Base-by-base conservation (phyloP, 164 flowering plant species). In the Tetrastigma voinierianum region DNA sequence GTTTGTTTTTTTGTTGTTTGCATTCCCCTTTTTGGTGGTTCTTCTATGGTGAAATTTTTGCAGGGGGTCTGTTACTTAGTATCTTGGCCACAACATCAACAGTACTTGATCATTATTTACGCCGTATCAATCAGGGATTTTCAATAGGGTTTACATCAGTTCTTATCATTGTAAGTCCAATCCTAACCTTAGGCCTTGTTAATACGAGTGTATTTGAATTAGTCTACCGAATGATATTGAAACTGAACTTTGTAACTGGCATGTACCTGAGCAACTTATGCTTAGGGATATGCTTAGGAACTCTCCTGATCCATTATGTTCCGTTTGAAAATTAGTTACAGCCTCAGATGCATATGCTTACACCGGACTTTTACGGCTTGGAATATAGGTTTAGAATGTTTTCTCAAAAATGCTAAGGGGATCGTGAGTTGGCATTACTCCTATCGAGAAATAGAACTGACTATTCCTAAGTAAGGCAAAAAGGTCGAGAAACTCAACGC, bases 101-200 rank as follows among this genome's bases (percentile, higher is more conserved):
- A 45, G 65, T 93, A 68, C 88, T 96, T 58, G 98, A 93, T 76
- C 96, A 87, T 74, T 80, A 91, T 77, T 80, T 96, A 73, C 85
- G 97, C n/a, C 71, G 83, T 49, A 81, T 87, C 57, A 96, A 96
- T 74, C 87, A 83, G 46, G 97, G 98, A 25, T 88, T 84, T 72
- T 74, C 97, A 55, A 88, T 96, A 68, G 98, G 99, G 23, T 90
- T 93, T 81, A 96, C 98, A 44, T 96, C 99, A 53, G 80, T 96
- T 65, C 72, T 96, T 25, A 93, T 96, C 58, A 93, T 96, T 70
- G 99, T 93, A 81, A 87, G 98, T 83, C 48, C 49, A 55, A 49
- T 56, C 16, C 63, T 54, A 64, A 51, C 51, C 49, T 23, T 19
- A 17, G 24, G 45, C 46, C 32, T 51, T 62, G 44, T 46, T 17